Percentiles rank a stretch among this genome's conserved stretches.
Evolutionary conservation across 108 stramenopile genomes (phyloP).

Genomic region (Cyclotella cryptica): DNA sequence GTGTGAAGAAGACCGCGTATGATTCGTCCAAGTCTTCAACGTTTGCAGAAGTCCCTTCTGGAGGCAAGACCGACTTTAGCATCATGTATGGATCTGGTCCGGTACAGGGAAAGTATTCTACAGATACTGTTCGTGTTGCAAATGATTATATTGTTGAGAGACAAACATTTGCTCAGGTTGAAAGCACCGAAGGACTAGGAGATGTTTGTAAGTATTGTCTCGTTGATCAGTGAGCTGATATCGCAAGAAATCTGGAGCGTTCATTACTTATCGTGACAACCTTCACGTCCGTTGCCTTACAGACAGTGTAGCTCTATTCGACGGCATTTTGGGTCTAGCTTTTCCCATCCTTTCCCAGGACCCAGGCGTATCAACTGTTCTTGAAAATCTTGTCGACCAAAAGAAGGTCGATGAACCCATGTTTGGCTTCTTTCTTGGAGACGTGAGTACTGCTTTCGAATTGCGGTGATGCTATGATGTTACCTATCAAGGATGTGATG

Average conservation of each 20-base stretch:
- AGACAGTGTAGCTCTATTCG: slow-evolving; percentile 86
- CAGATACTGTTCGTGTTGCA: slow-evolving; percentile 72
- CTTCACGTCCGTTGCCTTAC: background rate
- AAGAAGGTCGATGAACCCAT: slow-evolving; percentile 73
- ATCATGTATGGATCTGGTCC: slow-evolving; percentile 95
- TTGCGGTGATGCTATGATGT: too few species aligned
- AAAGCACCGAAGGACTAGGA: slow-evolving; percentile 96
- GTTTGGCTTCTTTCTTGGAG: slow-evolving; percentile 97
- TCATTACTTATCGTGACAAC: background rate
- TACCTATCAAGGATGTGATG: too few species aligned
- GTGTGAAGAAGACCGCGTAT: slow-evolving; percentile 68
- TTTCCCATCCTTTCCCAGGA: slow-evolving; percentile 90
- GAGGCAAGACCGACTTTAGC: slow-evolving; percentile 70
- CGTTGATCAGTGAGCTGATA: background rate
- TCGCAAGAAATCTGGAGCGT: background rate
- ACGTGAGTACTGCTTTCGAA: slow-evolving; percentile 27
- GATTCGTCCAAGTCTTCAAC: slow-evolving; percentile 51
- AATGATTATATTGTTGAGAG: slow-evolving; percentile 71
- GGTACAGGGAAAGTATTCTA: slow-evolving; percentile 72
- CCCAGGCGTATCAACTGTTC: slow-evolving; percentile 81
- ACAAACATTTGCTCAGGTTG: slow-evolving; percentile 83
- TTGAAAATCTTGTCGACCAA: slow-evolving; percentile 88
- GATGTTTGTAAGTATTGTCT: slow-evolving; percentile 76
- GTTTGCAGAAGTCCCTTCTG: slow-evolving; percentile 60
- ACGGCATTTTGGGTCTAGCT: slow-evolving; percentile 97